Evolutionary conservation across 441 rosid genomes (phyloP), one percentile per base, ranked within the genome.

Genomic region (Rhodomyrtus psidioides): DNA sequence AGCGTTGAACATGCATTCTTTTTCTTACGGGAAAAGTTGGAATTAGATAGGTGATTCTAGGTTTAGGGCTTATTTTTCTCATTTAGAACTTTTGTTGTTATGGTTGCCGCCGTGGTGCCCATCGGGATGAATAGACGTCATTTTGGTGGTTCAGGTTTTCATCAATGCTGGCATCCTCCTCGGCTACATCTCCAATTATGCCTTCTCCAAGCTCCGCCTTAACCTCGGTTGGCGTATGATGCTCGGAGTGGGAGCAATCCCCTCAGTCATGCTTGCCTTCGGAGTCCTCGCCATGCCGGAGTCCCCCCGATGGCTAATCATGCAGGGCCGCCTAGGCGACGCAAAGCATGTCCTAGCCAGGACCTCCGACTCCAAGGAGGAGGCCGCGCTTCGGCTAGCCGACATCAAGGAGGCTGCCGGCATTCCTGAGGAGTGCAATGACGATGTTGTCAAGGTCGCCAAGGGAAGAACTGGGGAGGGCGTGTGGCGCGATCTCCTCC

Each of bases 401-500:
- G 85, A 86, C 79, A 86, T 86, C 83, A 86, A 86, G 76, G 85
- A 86, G 49, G 88, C 85, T 16, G 88, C 88, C 13, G 88, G 88
- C 23, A 75, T 86, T 8, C 88, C 88, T 13, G 1, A 28, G 53
- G 83, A 86, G 13, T 83, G 85, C 34, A 57, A 83, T 34, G 88
- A 55, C 10, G 88, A 86, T 12, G 53, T 55, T 4, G 85, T 86
- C 57, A 28, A 74, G 70, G 83, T 86, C 65, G 7, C 82, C 6
- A 70, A 76, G 83, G 5, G 44, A 51, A 86, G 83, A 83, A 55
- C 54, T 6, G 88, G 88, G 7, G 30, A 83, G 56, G 88, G 88
- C 3, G 85, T 86, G 51, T 86, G 88, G 85, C 75, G 51, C 14
- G 88, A 86, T 39, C 85, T 86, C 56, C 83, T 86, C 44, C 28